A percentile compares a stretch with the other conserved stretches of the same genome.
Conservation (phyloP, 192 early-diverging fungal species). For the Jimgerdemannia lactiflua region DNA sequence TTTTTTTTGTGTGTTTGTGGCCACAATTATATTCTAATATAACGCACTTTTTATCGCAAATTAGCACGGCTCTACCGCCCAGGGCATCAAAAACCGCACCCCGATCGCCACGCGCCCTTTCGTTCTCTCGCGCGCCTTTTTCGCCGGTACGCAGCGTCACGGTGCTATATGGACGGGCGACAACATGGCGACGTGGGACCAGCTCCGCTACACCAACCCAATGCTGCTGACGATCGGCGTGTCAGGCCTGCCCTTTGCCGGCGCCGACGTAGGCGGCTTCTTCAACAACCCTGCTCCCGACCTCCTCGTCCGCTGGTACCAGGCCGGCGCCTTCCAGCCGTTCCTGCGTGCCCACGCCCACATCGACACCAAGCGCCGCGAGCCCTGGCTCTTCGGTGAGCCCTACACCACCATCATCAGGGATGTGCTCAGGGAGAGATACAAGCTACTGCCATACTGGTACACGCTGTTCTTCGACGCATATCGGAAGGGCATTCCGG, state of each 20-base stretch:
- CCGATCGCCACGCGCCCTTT: constrained; percentile 74
- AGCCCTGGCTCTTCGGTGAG: constrained; percentile 95
- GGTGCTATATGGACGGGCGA: constrained; percentile 99
- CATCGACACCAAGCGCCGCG: constrained; percentile 94
- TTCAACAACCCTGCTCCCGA: constrained; percentile 92
- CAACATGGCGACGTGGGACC: constrained; percentile 88
- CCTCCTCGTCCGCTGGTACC: constrained; percentile 97
- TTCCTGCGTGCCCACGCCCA: constrained; percentile 99
- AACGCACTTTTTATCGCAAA: background rate
- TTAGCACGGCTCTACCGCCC: constrained; percentile 80
- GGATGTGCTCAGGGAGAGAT: constrained; percentile 75
- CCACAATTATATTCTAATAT: background rate
- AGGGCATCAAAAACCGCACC: constrained; percentile 71
- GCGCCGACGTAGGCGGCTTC: constrained; percentile 96
- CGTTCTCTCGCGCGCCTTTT: constrained; percentile 95
- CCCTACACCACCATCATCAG: constrained; percentile 78
- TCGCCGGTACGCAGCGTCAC: constrained; percentile 92
- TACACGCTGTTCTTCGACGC: constrained; percentile 92
- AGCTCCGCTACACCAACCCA: constrained; percentile 75
- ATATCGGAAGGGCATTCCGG: constrained; percentile 67
- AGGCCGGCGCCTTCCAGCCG: constrained; percentile 91
- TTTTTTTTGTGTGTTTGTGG: too few species aligned
- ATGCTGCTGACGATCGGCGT: constrained; percentile 90
- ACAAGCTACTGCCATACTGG: constrained; percentile 85
- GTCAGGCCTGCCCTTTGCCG: constrained; percentile 86